phyloP scores from a whole-genome alignment of 352 stramenopile species.

The Paralagenidium karlingii region DNA sequence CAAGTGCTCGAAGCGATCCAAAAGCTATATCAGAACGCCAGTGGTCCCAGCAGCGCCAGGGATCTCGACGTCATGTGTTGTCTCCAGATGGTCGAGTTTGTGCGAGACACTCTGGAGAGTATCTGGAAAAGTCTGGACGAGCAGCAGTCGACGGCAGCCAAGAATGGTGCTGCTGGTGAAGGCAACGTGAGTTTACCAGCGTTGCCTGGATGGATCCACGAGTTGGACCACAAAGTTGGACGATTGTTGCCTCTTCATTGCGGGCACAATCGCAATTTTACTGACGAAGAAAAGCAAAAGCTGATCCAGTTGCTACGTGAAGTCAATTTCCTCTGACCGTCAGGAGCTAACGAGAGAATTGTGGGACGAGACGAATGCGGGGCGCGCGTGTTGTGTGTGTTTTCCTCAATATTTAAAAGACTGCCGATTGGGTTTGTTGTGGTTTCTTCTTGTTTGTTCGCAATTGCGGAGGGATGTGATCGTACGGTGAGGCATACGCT shows the following conservation, averaged over 20 bases:
- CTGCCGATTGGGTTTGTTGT: background rate
- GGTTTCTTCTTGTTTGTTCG: constrained; percentile 36
- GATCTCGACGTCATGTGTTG: constrained; percentile 65
- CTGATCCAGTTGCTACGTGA: constrained; percentile 43
- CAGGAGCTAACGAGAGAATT: too few species aligned
- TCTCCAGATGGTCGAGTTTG: constrained; percentile 61
- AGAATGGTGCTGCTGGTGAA: background rate
- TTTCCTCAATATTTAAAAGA: too few species aligned
- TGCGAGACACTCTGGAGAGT: constrained; percentile 47
- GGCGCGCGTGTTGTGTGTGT: too few species aligned
- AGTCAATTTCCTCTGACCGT: constrained; percentile 28
- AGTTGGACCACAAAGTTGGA: constrained; percentile 21
- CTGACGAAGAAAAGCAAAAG: constrained; percentile 52
- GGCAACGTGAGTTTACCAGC: background rate
- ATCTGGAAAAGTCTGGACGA: constrained; percentile 36
- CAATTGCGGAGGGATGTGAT: constrained; percentile 28
- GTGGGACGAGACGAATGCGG: too few species aligned
- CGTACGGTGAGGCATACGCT: constrained; percentile 59
- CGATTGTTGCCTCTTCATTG: constrained; percentile 62
- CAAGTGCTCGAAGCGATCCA: constrained; percentile 41
- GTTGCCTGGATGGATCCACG: constrained; percentile 18
- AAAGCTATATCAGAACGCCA: too few species aligned
- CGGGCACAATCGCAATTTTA: constrained; percentile 79
- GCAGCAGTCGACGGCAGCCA: constrained; percentile 3
- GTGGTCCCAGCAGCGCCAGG: too few species aligned